A percentile compares a stretch with the other conserved stretches of the same genome.
phyloP scores from a whole-genome alignment of 192 early-diverging fungal species.

The Backusella sp. region DNA sequence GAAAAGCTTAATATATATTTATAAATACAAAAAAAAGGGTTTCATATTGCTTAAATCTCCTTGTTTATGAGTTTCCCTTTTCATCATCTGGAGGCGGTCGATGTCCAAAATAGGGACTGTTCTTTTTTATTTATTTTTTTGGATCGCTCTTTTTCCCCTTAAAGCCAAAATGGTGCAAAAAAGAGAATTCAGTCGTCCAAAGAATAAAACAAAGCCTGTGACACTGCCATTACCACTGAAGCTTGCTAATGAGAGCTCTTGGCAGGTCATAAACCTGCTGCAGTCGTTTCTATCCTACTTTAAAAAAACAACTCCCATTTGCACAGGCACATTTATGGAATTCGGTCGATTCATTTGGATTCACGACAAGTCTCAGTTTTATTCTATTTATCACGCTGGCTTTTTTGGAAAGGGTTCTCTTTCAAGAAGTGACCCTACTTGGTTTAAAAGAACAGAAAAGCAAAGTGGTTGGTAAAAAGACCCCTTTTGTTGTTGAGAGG shows the following conservation, averaged over 20 bases:
- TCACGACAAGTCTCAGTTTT: neutral
- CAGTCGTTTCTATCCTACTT: neutral
- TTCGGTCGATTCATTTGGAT: constrained; percentile 30
- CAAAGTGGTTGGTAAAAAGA: neutral
- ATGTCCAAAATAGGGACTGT: neutral
- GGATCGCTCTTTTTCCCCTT: neutral
- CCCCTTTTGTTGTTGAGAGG: neutral
- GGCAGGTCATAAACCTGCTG: neutral
- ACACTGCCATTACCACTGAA: neutral
- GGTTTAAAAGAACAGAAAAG: constrained; percentile 40
- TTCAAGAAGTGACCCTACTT: constrained; percentile 79
- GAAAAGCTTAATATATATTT: neutral
- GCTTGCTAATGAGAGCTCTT: neutral
- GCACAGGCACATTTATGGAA: constrained; percentile 15
- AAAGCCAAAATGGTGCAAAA: neutral
- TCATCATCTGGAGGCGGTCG: neutral
- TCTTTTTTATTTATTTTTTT: constrained; percentile 3
- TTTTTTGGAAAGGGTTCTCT: constrained; percentile 49
- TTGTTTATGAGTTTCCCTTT: neutral
- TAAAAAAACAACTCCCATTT: neutral
- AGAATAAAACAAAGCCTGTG: neutral
- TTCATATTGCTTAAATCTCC: neutral
- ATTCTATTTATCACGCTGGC: constrained; percentile 49
- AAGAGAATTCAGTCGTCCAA: neutral
- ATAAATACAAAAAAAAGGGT: neutral